Percentiles rank a stretch among this genome's conserved stretches.
Evolutionary conservation across 768 basidiomycete genomes (phyloP).

Genomic region (Obba rivulosa): DNA sequence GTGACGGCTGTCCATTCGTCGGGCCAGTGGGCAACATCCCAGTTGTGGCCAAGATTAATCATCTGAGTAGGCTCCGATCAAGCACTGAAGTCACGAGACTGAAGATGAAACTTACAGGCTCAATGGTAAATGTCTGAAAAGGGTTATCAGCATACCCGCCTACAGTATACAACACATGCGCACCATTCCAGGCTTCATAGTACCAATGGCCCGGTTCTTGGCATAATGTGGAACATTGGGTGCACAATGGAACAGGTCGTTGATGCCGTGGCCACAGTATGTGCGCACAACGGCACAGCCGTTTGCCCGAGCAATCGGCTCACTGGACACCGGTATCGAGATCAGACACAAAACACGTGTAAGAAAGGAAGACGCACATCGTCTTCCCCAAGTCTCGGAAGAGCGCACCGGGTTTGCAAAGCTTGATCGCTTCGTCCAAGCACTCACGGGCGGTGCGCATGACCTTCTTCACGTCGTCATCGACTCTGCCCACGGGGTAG

Average conservation of each 20-base stretch:
- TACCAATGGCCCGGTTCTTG: conserved; percentile 87
- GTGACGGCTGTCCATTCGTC: conserved; percentile 98
- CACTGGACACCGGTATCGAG: conserved; percentile 37
- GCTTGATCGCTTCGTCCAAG: conserved; percentile 83
- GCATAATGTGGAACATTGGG: conserved; percentile 95
- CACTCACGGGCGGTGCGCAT: conserved; percentile 79
- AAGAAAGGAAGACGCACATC: conserved; percentile 52
- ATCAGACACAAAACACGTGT: neutral
- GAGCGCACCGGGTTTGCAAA: conserved; percentile 90
- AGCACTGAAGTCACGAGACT: conserved; percentile 4
- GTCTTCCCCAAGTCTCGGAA: conserved; percentile 84
- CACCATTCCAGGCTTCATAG: conserved; percentile 93
- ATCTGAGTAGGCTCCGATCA: conserved; percentile 48
- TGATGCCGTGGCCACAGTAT: conserved; percentile 89
- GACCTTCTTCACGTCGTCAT: conserved; percentile 77
- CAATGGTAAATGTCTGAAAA: conserved; percentile 56
- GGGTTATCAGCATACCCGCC: neutral
- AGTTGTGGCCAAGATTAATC: conserved; percentile 83
- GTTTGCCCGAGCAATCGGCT: conserved; percentile 76
- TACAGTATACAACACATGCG: conserved; percentile 18
- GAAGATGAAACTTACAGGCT: conserved; percentile 48
- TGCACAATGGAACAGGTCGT: conserved; percentile 76
- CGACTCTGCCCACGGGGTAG: conserved; percentile 83
- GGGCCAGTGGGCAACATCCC: conserved; percentile 81
- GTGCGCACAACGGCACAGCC: conserved; percentile 89